Conservation (phyloP, 805 yeast genomes). For the Saccharomycopsis synnaedendra region DNA sequence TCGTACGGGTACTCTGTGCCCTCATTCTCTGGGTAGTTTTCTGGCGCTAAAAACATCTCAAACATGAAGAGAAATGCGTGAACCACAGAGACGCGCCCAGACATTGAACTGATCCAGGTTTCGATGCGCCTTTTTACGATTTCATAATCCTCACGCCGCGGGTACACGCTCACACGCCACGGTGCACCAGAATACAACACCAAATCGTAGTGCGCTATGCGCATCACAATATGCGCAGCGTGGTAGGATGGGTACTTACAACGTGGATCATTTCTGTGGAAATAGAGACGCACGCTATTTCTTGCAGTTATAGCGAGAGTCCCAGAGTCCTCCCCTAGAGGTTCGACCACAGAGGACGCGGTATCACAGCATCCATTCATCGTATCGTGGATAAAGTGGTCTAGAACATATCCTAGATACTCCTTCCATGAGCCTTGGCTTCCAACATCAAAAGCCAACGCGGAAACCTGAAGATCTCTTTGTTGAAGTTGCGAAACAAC, state of each 20-base stretch:
- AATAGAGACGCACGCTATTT: conserved; percentile 15
- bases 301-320: conserved; percentile 16
- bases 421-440: conserved; percentile 46
- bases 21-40: conserved; percentile 23
- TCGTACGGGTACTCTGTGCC: conserved; percentile 12
- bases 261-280: conserved; percentile 27
- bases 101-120: conserved; percentile 37
- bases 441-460: conserved; percentile 24
- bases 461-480: conserved; percentile 48
- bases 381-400: conserved; percentile 50
- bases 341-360: conserved; percentile 16
- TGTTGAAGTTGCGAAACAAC: conserved; percentile 66
- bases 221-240: conserved; percentile 59
- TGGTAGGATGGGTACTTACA: conserved; percentile 63
- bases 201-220: conserved; percentile 67
- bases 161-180: conserved; percentile 59
- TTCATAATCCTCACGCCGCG: conserved; percentile 39
- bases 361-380: conserved; percentile 24
- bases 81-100: conserved; percentile 42
- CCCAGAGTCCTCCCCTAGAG: not conserved
- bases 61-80: conserved; percentile 52
- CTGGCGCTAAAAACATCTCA: conserved; percentile 51
- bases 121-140: conserved; percentile 37
- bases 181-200: conserved; percentile 78
- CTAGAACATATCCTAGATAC: conserved; percentile 54